Base-by-base conservation (phyloP, 805 yeast genomes). In the Myxozyma geophila region DNA sequence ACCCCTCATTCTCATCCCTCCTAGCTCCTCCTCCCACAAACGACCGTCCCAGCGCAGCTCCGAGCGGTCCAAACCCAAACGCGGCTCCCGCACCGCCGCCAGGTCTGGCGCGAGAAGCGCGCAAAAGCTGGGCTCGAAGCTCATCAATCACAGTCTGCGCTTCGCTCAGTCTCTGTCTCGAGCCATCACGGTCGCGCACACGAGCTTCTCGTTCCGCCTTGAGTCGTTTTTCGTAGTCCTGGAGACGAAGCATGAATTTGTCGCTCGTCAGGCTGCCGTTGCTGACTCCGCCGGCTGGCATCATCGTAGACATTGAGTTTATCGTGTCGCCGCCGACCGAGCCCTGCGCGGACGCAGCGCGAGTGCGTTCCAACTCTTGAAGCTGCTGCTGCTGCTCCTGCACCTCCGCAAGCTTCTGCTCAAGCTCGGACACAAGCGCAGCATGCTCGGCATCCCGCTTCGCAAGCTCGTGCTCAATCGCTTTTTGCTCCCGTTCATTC, bases 121-220 rank as follows among this genome's bases (percentile, higher is more conserved):
- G 44, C 13, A 48, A 53, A 19, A 53, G 40, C 33, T 53, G 57
- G 1, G 23, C 39, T 28, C 39, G 48, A 15, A 53, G 36, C 3
- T 53, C 57, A 15, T 53, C 57, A 28, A 53, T 53, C 39, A 53
- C 39, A 41, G 13, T 17, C 39, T 53, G 57, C 21, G 67, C 60
- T 39, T 69, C 70, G 39, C 59, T 58, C n/a, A 69, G 51, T 33
- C 69, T 21, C 37, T 69, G 68, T n/a, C 62, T 40, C 9, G 72
- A 70, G 0, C 72, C 72, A 33, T 67, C 62, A n/a, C 66, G 70
- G 48, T 69, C 72, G 9, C 67, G 66, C 19, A 67, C 58, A 9
- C 72, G 62, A 7, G 68, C 70, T 52, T 69, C 71, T 13, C 71
- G 66, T 54, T 69, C 72, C 19, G 68, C 70, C 41, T 69, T 69